phyloP scores from a whole-genome alignment of 2,329 filamentous ascomycete species.

The Penicillium fuscoglaucum region DNA sequence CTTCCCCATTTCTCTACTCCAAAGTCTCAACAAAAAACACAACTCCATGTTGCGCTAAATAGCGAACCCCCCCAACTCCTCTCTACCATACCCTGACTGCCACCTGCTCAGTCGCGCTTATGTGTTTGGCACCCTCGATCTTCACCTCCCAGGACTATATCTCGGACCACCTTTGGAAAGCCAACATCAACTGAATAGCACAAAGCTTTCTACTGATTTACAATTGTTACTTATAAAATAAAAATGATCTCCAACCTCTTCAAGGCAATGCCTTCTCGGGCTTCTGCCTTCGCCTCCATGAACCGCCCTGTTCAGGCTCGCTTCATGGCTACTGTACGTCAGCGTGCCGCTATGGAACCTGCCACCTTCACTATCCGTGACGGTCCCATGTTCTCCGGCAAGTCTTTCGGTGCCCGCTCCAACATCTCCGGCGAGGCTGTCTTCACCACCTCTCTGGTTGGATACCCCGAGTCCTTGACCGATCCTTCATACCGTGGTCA shows the following conservation, averaged over 20 bases:
- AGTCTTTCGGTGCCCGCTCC: constrained; percentile 91
- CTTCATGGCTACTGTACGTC: constrained; percentile 67
- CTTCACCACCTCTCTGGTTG: constrained; percentile 96
- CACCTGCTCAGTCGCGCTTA: constrained; percentile 62
- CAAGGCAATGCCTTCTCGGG: constrained; percentile 53
- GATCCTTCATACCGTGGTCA: constrained; percentile 72
- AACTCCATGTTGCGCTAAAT: constrained; percentile 35
- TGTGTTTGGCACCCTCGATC: constrained; percentile 80
- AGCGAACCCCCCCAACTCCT: constrained; percentile 10
- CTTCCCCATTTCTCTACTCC: constrained; percentile 16
- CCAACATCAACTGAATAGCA: constrained; percentile 55
- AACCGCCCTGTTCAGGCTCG: constrained; percentile 41
- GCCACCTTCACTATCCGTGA: constrained; percentile 96
- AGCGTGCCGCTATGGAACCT: constrained; percentile 69
- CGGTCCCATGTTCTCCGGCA: constrained; percentile 93
- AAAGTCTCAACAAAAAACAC: constrained; percentile 10
- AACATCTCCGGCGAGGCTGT: constrained; percentile 98
- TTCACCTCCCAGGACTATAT: constrained; percentile 83
- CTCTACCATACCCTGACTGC: constrained; percentile 35
- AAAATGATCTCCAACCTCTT: constrained; percentile 58
- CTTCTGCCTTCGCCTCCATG: constrained; percentile 46
- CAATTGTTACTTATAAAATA: constrained; percentile 21
- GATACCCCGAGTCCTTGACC: constrained; percentile 87
- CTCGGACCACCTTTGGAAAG: constrained; percentile 70
- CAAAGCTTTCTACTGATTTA: constrained; percentile 19